A percentile compares a stretch with the other conserved stretches of the same genome.
These are phyloP conservation scores for Tuber indicum DNA, from an alignment of 495 filamentous ascomycete species.

Conservation along the genomic window DNA sequence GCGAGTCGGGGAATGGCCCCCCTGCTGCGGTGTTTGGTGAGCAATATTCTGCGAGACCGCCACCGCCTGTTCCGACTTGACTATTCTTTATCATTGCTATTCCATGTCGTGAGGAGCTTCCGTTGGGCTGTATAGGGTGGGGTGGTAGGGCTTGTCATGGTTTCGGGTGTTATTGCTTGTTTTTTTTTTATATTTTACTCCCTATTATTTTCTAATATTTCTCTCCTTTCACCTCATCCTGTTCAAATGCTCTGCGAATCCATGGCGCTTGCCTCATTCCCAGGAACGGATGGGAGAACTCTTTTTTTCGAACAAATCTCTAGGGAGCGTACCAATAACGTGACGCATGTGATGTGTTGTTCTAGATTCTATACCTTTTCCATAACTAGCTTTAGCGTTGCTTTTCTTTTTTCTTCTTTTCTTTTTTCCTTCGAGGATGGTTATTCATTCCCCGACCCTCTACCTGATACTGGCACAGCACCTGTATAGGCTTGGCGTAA, in stretches of 20 bases:
- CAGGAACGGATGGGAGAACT: neutral
- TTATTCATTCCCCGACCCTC: neutral
- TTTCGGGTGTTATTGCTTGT: conserved; percentile 15
- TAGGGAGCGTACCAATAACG: neutral
- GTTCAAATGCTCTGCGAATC: neutral
- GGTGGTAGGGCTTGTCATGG: conserved; percentile 3
- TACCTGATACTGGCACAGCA: neutral
- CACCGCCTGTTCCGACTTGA: conserved; percentile 35
- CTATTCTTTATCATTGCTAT: neutral
- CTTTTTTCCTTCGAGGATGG: neutral
- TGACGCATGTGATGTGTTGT: conserved; percentile 2
- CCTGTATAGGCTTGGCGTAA: neutral
- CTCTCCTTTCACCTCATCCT: neutral
- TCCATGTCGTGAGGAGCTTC: neutral
- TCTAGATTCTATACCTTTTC: neutral
- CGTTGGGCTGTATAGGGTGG: conserved; percentile 4
- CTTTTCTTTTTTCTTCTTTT: neutral
- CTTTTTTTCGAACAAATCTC: neutral
- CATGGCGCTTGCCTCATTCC: neutral
- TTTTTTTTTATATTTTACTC: conserved; percentile 1
- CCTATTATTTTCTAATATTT: conserved; percentile 9
- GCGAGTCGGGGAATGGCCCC: neutral
- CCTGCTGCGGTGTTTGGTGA: conserved; percentile 18
- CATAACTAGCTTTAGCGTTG: neutral
- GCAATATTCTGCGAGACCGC: conserved; percentile 33